phyloP scores from a whole-genome alignment of 225 moss, liverwort and hornwort genomes.

The Sphagnum tenellum region DNA sequence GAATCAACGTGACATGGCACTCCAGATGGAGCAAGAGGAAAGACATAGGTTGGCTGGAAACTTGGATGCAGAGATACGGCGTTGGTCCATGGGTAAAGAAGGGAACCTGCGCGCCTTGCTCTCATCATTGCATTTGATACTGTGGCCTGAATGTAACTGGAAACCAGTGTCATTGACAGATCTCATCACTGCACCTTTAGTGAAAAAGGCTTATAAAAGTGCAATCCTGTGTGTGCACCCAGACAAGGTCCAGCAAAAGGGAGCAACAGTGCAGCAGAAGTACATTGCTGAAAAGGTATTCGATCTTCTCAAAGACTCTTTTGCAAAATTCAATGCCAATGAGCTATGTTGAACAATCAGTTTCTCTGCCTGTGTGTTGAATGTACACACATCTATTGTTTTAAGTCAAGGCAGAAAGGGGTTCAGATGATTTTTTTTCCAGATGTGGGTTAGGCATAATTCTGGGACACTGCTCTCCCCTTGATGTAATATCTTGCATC shows the following conservation, averaged over 20 bases:
- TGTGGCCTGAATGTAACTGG: slow-evolving; percentile 98
- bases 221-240: slow-evolving; percentile 91
- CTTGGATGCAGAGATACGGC: slow-evolving; percentile 80
- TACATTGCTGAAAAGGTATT: slow-evolving; percentile 89
- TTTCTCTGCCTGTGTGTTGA: not conserved
- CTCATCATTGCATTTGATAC: slow-evolving; percentile 75
- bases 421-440: no score
- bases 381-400: slow-evolving; percentile 4
- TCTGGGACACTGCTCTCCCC: no score
- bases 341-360: slow-evolving; percentile 32
- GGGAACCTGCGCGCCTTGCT: slow-evolving; percentile 88
- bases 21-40: slow-evolving; percentile 85
- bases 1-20: slow-evolving; percentile 80
- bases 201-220: slow-evolving; percentile 80
- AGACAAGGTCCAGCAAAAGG: slow-evolving; percentile 95
- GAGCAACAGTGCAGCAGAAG: slow-evolving; percentile 79
- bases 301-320: slow-evolving; percentile 65
- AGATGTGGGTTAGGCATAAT: not conserved
- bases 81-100: slow-evolving; percentile 95
- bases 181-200: slow-evolving; percentile 62
- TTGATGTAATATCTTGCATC: no score
- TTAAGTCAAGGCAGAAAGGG: not conserved
- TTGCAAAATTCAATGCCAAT: slow-evolving; percentile 51
- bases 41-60: slow-evolving; percentile 63
- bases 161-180: slow-evolving; percentile 81